Base-by-base conservation (phyloP, 2,329 filamentous ascomycete genomes). In the Magnaporthiopsis incrustans region DNA sequence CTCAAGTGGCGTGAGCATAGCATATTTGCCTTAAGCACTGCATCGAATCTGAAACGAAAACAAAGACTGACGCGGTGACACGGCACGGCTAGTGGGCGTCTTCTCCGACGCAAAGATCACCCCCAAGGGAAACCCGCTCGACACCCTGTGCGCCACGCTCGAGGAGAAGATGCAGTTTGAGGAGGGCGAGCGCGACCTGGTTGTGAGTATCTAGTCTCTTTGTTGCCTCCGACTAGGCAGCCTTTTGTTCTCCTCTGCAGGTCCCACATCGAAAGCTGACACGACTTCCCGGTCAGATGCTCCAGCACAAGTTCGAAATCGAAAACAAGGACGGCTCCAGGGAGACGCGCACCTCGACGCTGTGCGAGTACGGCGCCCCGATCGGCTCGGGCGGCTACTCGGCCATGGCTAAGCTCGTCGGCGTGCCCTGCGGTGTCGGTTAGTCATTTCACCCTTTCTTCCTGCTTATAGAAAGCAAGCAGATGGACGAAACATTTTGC, bases 141-240 rank as follows among this genome's bases (percentile, higher is more conserved):
- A 97, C 76, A 94, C 90, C n/a, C 86, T 97, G 56, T 97, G 92
- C 79, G 91, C 91, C 38, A 90, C 87, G 3, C 85, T 97, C 35
- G 92, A 96, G 82, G 79, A 90, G 82, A 96, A 96, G 86, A 96
- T 96, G 91, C 85, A 90, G 77, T 97, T 89, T 76, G 89, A 85
- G 72, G 81, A 89, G 70, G 89, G 84, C 66, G 92, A 97, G 85
- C 88, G 92, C 66, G 92, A 96, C 76, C 81, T 96, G 69, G 90
- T 95, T 90, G 78, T 67, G 61, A 26, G 58, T 30, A 30, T 5
- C 27, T 30, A 30, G n/a, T 61, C 27, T 27, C 64, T 33, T 33
- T 33, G 32, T 10, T 69, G 64, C 8, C 11, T 22, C 1, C 4
- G 14, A 10, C n/a, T 7, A 30, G 14, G 35, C 10, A 5, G 3